A percentile compares a stretch with the other conserved stretches of the same genome.
Evolutionary conservation across 495 filamentous ascomycete species (phyloP).

Genomic region (Trichocladium antarcticum): DNA sequence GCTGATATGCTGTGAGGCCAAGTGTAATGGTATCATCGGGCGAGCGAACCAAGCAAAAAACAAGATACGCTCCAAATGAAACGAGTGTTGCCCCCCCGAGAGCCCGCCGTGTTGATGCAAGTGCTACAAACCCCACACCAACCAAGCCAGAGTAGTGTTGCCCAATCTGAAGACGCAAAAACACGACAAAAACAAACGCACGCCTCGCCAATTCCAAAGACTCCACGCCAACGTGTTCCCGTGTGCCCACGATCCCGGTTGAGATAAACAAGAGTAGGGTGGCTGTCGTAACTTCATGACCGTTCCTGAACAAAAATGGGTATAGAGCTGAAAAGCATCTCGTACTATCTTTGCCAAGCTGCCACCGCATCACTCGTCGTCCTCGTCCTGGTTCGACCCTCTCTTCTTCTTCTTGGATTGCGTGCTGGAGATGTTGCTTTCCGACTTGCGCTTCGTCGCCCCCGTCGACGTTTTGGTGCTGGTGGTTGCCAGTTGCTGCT

Average conservation of each 20-base stretch:
- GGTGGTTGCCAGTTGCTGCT: neutral
- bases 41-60: constrained; percentile 9
- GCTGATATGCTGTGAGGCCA: constrained; percentile 27
- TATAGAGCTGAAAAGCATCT: constrained; percentile 16
- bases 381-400: constrained; percentile 38
- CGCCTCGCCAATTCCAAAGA: constrained; percentile 10
- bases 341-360: constrained; percentile 5
- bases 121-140: constrained; percentile 5
- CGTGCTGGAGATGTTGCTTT: constrained; percentile 28
- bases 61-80: constrained; percentile 7
- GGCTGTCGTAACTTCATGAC: constrained; percentile 29
- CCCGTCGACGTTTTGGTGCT: constrained; percentile 31
- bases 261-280: constrained; percentile 22
- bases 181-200: neutral
- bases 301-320: constrained; percentile 19
- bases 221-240: constrained; percentile 21
- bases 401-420: constrained; percentile 48
- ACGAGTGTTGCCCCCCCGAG: constrained; percentile 10
- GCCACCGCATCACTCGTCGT: constrained; percentile 35
- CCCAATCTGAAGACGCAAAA: constrained; percentile 15
- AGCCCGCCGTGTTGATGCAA: constrained; percentile 15
- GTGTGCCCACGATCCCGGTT: constrained; percentile 13
- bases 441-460: constrained; percentile 36
- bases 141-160: constrained; percentile 6
- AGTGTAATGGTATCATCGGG: constrained; percentile 24